Evolutionary conservation across 345 rosid species (phyloP).

Genomic region (Sisymbrium altissimum): DNA sequence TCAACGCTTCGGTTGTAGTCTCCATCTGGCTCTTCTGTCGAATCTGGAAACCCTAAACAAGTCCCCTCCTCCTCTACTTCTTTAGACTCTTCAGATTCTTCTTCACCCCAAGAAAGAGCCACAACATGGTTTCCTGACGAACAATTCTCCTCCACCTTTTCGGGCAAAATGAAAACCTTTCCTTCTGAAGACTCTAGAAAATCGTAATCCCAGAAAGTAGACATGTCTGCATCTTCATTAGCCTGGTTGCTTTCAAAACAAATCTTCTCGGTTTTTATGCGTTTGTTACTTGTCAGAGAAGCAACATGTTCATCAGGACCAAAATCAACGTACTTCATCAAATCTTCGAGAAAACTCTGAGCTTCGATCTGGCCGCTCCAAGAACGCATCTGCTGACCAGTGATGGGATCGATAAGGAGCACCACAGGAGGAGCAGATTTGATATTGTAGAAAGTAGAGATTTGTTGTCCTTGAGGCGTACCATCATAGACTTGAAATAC

Average conservation of each 20-base stretch:
- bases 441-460: too few species aligned
- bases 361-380: too few species aligned
- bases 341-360: too few species aligned
- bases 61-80: neutral
- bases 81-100: neutral
- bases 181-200: neutral
- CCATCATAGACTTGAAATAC: conserved; percentile 62
- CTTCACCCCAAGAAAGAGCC: too few species aligned
- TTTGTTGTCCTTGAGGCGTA: conserved; percentile 51
- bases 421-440: too few species aligned
- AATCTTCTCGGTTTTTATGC: neutral
- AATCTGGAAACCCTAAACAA: conserved; percentile 42
- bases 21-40: conserved; percentile 71
- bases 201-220: neutral
- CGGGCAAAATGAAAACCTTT: too few species aligned
- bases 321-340: too few species aligned
- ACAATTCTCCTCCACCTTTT: too few species aligned
- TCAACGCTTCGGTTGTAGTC: conserved; percentile 45
- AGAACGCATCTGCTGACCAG: too few species aligned
- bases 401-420: too few species aligned
- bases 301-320: too few species aligned
- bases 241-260: neutral
- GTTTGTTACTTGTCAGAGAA: neutral
- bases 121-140: too few species aligned
- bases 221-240: neutral